phyloP scores from a whole-genome alignment of 2,329 filamentous ascomycete species.

The Calonectria henricotiae region DNA sequence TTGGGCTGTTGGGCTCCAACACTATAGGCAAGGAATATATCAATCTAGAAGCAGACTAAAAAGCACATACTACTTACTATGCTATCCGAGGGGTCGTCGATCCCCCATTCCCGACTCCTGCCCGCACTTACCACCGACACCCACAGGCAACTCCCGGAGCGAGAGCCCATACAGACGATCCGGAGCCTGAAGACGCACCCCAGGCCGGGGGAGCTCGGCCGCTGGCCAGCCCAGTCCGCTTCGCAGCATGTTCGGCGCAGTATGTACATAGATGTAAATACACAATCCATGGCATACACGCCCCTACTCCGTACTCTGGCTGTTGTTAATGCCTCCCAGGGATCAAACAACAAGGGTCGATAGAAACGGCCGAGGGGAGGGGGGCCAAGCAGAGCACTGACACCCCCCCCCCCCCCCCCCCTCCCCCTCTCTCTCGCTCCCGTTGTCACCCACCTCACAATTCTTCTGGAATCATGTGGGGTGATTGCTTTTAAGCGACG shows the following conservation, averaged over 20 bases:
- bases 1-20: too few relatives aligned
- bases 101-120: conserved; percentile 7
- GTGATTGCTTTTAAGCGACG: conserved; percentile 23
- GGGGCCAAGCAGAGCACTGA: not conserved
- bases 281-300: not conserved
- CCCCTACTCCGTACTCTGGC: not conserved
- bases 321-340: not conserved
- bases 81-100: not conserved
- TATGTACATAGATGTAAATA: too few relatives aligned
- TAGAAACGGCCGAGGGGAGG: not conserved
- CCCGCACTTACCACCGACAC: conserved; percentile 20
- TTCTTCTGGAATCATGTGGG: conserved; percentile 32
- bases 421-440: too few relatives aligned
- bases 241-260: not conserved
- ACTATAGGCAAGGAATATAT: not conserved
- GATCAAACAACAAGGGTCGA: not conserved
- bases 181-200: conserved; percentile 24
- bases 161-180: not conserved
- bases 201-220: not conserved
- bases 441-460: not conserved
- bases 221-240: conserved; percentile 11
- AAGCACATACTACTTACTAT: not conserved
- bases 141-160: conserved; percentile 5
- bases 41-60: not conserved
- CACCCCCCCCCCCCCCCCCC: too few relatives aligned